These are phyloP conservation scores for Cladobotryum mycophilum DNA, from an alignment of 2,329 filamentous ascomycete genomes.

Conservation along the genomic window DNA sequence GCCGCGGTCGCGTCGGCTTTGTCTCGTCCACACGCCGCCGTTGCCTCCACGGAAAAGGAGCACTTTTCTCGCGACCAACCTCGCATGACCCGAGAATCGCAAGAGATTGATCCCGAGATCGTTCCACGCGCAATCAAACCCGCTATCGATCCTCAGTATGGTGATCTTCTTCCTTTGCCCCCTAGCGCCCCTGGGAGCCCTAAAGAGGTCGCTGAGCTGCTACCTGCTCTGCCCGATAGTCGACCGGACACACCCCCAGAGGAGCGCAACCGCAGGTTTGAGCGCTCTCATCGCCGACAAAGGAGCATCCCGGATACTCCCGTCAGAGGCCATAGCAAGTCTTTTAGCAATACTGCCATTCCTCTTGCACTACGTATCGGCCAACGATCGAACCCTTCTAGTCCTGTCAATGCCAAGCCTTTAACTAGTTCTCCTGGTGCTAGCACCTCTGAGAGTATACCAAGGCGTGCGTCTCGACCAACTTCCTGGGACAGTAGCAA, in stretches of 20 bases:
- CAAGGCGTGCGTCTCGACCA: constrained; percentile 41
- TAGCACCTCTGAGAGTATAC: constrained; percentile 26
- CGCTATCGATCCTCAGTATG: constrained; percentile 60
- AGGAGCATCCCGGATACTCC: constrained; percentile 39
- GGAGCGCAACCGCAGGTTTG: constrained; percentile 35
- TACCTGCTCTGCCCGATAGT: constrained; percentile 54
- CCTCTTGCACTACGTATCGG: constrained; percentile 51
- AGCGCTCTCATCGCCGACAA: constrained; percentile 41
- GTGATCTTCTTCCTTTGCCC: constrained; percentile 58
- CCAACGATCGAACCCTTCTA: constrained; percentile 38
- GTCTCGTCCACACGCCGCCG: constrained; percentile 41
- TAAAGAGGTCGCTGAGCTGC: constrained; percentile 27
- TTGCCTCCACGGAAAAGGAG: constrained; percentile 35
- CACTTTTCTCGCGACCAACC: constrained; percentile 21
- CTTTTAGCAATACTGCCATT: constrained; percentile 52
- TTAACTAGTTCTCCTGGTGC: constrained; percentile 27
- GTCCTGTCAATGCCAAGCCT: constrained; percentile 32
- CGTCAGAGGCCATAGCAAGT: constrained; percentile 26
- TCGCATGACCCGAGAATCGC: constrained; percentile 20
- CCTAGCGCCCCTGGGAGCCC: constrained; percentile 53
- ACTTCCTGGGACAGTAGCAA: constrained; percentile 57
- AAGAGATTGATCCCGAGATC: constrained; percentile 52
- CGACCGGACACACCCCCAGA: constrained; percentile 51
- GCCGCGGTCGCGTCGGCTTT: constrained; percentile 34
- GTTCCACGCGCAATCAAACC: constrained; percentile 53